Base-by-base conservation (phyloP, 768 basidiomycete genomes). In the Naematelia aurantialba region DNA sequence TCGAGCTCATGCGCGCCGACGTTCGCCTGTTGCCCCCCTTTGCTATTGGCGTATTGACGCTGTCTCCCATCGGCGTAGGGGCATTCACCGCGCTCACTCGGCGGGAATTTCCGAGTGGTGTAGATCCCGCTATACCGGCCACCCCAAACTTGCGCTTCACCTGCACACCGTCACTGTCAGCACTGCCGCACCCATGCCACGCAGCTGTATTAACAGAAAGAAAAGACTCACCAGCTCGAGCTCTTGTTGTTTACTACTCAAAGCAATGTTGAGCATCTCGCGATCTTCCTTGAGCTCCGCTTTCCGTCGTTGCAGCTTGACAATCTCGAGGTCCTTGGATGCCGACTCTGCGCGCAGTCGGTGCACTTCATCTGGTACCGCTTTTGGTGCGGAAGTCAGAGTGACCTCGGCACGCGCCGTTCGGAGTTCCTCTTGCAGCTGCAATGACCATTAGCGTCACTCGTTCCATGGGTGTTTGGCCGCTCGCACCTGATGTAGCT, bases 171-270 rank as follows among this genome's bases (percentile, higher is more conserved):
- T n/a, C n/a, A n/a, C n/a, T 25, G 12, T 52, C 21, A 21, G n/a
- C 25, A 5, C 21, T 26, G 10, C 46, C 19, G 46, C n/a, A 21
- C 46, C 17, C 8, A 17, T 8, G 17, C 17, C 8, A 8, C 8
- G 34, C 8, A 44, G 30, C 4, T 42, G 27, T 29, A 55, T 39
- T 25, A 59, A 45, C 19, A 55, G 4, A 29, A 34, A 52, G 50
- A 52, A 8, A 29, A 22, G 45, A 81, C 84, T 54, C 59, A 96
- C 92, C 76, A 93, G 72, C 73, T 94, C 91, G 39, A 96, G 79
- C 75, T 94, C 92, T 75, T 93, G 91, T 69, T 96, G 92, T 78
- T 96, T 96, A 24, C 90, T 86, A 76, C 93, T 90, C 55, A 96
- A 78, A 0, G 91, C 92, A 31, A 93, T 91, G 68, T 94, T 92